Conservation (phyloP, 768 basidiomycete genomes). For the Amanita molliuscula region DNA sequence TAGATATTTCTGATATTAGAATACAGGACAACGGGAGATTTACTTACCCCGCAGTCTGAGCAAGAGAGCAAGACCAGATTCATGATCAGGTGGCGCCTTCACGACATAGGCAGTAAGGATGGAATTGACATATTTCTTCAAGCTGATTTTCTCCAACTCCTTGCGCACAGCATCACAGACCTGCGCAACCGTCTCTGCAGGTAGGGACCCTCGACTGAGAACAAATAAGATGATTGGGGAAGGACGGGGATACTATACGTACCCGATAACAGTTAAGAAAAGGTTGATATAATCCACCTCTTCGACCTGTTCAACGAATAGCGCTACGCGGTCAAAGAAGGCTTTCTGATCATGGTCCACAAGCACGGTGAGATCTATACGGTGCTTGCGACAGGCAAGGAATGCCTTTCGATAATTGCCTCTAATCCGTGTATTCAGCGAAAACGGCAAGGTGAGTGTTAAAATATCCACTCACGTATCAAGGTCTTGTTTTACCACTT, state of each 20-base stretch:
- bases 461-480: slow-evolving; percentile 38
- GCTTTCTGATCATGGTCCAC: slow-evolving; percentile 66
- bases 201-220: slow-evolving; percentile 47
- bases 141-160: slow-evolving; percentile 61
- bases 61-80: slow-evolving; percentile 68
- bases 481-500: slow-evolving; percentile 70
- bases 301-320: slow-evolving; percentile 75
- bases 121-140: slow-evolving; percentile 78
- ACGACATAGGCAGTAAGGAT: slow-evolving; percentile 91
- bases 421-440: slow-evolving; percentile 25
- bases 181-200: slow-evolving; percentile 47
- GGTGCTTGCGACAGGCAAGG: slow-evolving; percentile 83
- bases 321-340: slow-evolving; percentile 52
- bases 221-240: not conserved
- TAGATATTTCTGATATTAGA: not conserved
- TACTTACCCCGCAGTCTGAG: slow-evolving; percentile 64
- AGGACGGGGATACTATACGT: slow-evolving; percentile 13
- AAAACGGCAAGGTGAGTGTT: not conserved
- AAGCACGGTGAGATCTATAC: slow-evolving; percentile 85
- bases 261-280: slow-evolving; percentile 84
- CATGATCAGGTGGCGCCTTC: slow-evolving; percentile 85
- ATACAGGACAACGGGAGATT: slow-evolving; percentile 8
- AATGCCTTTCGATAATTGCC: slow-evolving; percentile 81
- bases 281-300: slow-evolving; percentile 91
- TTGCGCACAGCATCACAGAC: slow-evolving; percentile 71